Percentiles rank a stretch among this genome's conserved stretches.
phyloP scores from a whole-genome alignment of 1,139 yeast species.

The Yamadazyma atmosphaerica region DNA sequence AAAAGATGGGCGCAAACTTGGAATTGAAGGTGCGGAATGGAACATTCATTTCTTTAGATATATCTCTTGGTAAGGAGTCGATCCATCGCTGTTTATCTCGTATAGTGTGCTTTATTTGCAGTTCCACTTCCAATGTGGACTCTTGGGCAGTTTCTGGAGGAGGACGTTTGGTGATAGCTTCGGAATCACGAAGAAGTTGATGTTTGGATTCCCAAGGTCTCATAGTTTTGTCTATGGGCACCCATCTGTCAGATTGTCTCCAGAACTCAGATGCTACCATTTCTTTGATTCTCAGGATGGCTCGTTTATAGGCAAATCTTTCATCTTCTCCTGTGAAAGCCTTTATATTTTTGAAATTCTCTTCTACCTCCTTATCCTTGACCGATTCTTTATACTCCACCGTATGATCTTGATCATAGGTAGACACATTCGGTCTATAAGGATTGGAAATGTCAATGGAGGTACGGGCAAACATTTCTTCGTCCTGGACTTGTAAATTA shows the following conservation, averaged over 20 bases:
- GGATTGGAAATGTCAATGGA: conserved; percentile 61
- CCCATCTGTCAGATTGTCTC: conserved; percentile 52
- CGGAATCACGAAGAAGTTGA: background rate
- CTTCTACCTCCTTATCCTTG: conserved; percentile 6
- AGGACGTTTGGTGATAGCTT: background rate
- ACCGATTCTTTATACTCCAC: conserved; percentile 33
- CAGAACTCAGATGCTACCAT: conserved; percentile 61
- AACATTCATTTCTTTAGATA: conserved; percentile 21
- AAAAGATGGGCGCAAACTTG: conserved; percentile 48
- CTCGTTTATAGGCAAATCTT: conserved; percentile 70
- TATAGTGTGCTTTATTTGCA: conserved; percentile 13
- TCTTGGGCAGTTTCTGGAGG: background rate
- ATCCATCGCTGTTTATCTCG: conserved; percentile 13
- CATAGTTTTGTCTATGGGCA: conserved; percentile 52
- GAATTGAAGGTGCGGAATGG: conserved; percentile 32
- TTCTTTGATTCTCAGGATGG: conserved; percentile 66
- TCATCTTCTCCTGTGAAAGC: conserved; percentile 81
- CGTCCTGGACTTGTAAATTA: conserved; percentile 53
- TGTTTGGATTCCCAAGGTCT: conserved; percentile 58
- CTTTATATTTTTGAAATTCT: conserved; percentile 47
- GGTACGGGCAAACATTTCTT: conserved; percentile 70
- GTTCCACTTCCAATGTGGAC: background rate
- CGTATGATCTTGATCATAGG: conserved; percentile 51
- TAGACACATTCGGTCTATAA: conserved; percentile 66
- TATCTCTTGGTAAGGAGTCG: conserved; percentile 26